Base-by-base conservation (phyloP, 257 asterid genomes). In the Ajuga chamaepitys region DNA sequence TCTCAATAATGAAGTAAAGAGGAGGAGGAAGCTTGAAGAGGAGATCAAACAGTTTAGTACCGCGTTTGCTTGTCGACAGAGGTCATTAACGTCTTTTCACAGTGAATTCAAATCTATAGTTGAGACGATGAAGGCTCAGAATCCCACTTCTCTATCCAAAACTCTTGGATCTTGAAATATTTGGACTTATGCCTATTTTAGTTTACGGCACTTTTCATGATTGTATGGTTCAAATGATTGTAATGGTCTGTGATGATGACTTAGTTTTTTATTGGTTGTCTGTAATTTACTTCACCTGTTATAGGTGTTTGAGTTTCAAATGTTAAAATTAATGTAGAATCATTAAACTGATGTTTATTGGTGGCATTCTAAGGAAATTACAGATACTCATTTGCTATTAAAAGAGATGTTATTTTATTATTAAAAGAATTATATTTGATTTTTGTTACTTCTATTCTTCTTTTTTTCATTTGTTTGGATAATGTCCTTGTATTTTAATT, bases 1-100 rank as follows among this genome's bases (percentile, higher is more conserved):
- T 63, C 82, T 86, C 30, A 80, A 72, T 70, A 67, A 71, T 13
- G 97, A 94, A 75, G 75, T 79, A 7, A 79, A 37, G 80, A 83
- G 76, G 83, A 87, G 95, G 82, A 88, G 76, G 50, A 81, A 73
- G 64, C 92, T 94, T 24, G 95, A 89, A 78, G 88, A 90, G 54
- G 88, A 86, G 72, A 76, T 88, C 70, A 85, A 77, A 59, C 86
- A 77, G 75, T 83, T 94, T 14, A 69, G 77, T 48, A 62, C 53
- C 48, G 92, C 86, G 22, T 90, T 94, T 74, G 81, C 86, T 30
- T 64, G 70, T 55, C 80, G 94, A 35, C 88, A 82, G 67, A 88
- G 75, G 63, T 80, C 97, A 16, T 17, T 70, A 2, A 14, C 71
- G 53, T 85, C 95, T 9, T 81, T 88, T 51, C 85, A 82, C 58